Conservation (phyloP, 306 rosid genomes). For the Gillenia trifoliata region DNA sequence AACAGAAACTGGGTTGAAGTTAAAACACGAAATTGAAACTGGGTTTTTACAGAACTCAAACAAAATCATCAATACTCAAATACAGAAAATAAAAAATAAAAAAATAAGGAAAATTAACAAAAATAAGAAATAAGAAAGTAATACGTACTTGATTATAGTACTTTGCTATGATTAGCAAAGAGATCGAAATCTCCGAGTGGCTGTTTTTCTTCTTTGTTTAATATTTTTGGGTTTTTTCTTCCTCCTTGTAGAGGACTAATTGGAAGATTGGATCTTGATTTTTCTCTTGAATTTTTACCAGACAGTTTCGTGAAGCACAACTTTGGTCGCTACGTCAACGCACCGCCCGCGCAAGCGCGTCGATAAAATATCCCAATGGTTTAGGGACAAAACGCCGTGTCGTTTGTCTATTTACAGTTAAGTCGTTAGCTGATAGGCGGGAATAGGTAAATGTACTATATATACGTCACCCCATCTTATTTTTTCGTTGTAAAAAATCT, state of each 20-base stretch:
- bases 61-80: neutral
- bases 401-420: too few species aligned
- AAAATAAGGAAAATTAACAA: neutral
- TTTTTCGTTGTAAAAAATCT: too few species aligned
- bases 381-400: too few species aligned
- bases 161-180: neutral
- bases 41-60: neutral
- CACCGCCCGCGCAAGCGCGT: neutral
- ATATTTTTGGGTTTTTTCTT: neutral
- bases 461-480: too few species aligned
- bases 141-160: neutral
- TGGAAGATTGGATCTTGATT: slow-evolving; percentile 13
- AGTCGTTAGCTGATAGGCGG: neutral
- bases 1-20: neutral
- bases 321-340: neutral
- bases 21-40: neutral
- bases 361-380: neutral
- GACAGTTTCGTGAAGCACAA: neutral
- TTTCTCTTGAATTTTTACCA: neutral
- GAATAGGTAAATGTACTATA: too few species aligned
- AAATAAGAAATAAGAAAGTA: neutral
- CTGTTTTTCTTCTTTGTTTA: neutral
- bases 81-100: neutral
- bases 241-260: neutral
- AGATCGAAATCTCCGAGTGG: neutral